Evolutionary conservation across 2,329 filamentous ascomycete genomes (phyloP).

Genomic region (Parastagonospora nodorum): DNA sequence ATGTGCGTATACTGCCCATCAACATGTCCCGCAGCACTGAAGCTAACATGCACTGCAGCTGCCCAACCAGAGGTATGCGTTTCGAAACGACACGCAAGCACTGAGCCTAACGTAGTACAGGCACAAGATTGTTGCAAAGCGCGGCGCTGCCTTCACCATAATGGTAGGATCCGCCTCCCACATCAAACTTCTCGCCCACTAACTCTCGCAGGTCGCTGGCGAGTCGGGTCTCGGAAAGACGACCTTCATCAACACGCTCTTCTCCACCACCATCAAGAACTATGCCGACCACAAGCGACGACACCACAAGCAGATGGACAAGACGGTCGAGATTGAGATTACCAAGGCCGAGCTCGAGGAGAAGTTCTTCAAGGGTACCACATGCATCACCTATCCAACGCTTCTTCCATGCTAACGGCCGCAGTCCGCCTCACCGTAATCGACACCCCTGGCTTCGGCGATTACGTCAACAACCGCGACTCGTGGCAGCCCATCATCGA

Average conservation of each 20-base stretch:
- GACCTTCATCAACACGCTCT: conserved; percentile 99
- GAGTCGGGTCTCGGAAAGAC: conserved; percentile 99
- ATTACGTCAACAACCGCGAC: conserved; percentile 99
- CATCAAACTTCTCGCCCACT: conserved; percentile 18
- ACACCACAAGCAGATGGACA: conserved; percentile 99
- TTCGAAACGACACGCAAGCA: conserved; percentile 16
- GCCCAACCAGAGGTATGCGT: conserved; percentile 68
- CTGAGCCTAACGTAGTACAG: conserved; percentile 50
- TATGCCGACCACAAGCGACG: conserved; percentile 99
- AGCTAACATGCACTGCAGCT: conserved; percentile 57
- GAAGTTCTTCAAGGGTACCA: conserved; percentile 99
- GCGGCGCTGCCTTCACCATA: conserved; percentile 97
- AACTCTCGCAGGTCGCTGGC: conserved; percentile 77
- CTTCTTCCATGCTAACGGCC: conserved; percentile 22
- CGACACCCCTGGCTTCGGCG: conserved; percentile 97
- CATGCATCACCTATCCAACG: no score
- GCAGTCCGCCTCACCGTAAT: conserved; percentile 97
- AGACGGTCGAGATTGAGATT: conserved; percentile 99
- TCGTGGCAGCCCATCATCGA: conserved; percentile 99
- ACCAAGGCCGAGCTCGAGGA: conserved; percentile 99
- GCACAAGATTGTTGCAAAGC: conserved; percentile 76
- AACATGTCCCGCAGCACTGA: background rate
- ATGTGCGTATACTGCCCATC: conserved; percentile 57
- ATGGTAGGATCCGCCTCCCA: conserved; percentile 69
- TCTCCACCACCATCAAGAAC: conserved; percentile 99